Evolutionary conservation across 257 asterid species (phyloP).

Genomic region (Scutellaria baicalensis): DNA sequence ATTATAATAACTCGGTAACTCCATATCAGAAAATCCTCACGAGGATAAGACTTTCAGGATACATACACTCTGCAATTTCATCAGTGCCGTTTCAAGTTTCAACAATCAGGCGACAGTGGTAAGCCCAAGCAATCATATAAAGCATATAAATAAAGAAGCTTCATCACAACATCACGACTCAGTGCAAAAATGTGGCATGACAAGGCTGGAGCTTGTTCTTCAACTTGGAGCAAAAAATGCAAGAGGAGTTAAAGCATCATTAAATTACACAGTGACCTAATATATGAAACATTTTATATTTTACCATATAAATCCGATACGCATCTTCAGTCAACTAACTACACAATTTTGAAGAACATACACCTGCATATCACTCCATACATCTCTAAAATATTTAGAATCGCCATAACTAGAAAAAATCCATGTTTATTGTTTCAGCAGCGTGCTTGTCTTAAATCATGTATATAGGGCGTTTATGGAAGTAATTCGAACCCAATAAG

Average conservation of each 20-base stretch:
- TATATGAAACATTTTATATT: not conserved
- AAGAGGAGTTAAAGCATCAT: not conserved
- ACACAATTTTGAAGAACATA: not conserved
- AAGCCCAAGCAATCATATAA: not conserved
- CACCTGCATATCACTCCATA: not conserved
- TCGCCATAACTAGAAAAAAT: not conserved
- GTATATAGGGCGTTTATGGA: not conserved
- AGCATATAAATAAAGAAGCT: not conserved
- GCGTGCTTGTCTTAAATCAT: not conserved
- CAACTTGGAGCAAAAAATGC: not conserved
- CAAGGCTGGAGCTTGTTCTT: no score
- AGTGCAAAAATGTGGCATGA: not conserved
- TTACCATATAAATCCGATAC: not conserved
- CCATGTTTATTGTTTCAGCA: not conserved
- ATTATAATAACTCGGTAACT: not conserved
- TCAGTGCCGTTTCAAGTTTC: not conserved
- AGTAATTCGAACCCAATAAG: not conserved
- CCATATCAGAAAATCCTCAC: not conserved
- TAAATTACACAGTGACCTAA: not conserved
- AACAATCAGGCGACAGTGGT: not conserved
- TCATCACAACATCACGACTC: not conserved
- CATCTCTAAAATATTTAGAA: not conserved
- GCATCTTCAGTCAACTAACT: not conserved
- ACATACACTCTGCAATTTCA: not conserved
- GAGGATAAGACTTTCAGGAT: not conserved